Evolutionary conservation across 78 protist species (phyloP).

Genomic region (Pelomyxa schiedti): DNA sequence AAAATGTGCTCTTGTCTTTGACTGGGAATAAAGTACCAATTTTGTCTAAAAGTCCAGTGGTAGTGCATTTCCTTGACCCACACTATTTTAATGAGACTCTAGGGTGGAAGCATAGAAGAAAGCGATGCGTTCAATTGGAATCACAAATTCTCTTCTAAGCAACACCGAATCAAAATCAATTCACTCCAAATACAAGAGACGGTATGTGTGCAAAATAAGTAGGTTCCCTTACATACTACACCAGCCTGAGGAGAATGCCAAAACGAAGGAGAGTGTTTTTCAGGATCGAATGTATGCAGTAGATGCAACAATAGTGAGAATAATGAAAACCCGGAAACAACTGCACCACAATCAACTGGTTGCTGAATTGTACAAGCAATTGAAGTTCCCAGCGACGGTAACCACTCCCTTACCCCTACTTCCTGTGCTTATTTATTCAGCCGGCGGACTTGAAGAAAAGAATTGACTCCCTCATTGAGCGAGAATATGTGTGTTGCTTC

Average conservation of each 20-base stretch:
- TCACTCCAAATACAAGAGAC: slow-evolving; percentile 83
- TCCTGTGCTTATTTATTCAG: not conserved
- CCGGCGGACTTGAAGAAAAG: slow-evolving; percentile 79
- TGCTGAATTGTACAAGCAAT: slow-evolving; percentile 56
- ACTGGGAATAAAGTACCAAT: too few relatives aligned
- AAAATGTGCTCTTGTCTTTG: too few relatives aligned
- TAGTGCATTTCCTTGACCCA: too few relatives aligned
- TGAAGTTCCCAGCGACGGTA: slow-evolving; percentile 71
- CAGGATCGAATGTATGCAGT: slow-evolving; percentile 62
- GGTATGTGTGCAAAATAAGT: not conserved
- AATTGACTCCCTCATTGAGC: slow-evolving; percentile 85
- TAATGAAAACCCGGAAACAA: slow-evolving; percentile 87
- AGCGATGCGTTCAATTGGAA: slow-evolving; percentile 70
- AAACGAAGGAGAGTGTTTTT: slow-evolving; percentile 60
- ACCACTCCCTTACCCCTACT: not conserved
- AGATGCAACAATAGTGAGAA: slow-evolving; percentile 89
- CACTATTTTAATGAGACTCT: too few relatives aligned
- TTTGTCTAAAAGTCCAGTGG: too few relatives aligned
- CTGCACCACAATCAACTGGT: slow-evolving; percentile 66
- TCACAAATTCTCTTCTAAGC: slow-evolving; percentile 37
- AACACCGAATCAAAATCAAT: slow-evolving; percentile 66
- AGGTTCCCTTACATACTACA: not conserved
- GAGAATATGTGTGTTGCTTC: too few relatives aligned
- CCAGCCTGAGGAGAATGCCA: slow-evolving; percentile 64
- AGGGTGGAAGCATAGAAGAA: slow-evolving; percentile 12